Evolutionary conservation across 352 stramenopile genomes (phyloP).

Genomic region (Globisporangium perplexum): DNA sequence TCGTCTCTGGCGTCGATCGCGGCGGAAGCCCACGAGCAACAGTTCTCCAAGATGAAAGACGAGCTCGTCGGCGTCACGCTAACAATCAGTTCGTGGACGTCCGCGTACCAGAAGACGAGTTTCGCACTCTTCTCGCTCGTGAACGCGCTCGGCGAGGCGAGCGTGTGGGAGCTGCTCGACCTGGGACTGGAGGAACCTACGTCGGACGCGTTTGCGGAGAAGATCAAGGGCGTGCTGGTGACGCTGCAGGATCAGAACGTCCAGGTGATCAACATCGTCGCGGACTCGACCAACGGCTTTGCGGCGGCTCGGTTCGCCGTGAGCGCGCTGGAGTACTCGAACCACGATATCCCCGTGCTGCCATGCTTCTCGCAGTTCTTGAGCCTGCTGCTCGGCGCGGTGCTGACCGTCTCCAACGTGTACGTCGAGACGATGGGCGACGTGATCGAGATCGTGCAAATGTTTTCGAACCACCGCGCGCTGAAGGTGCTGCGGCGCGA

Average conservation of each 20-base stretch:
- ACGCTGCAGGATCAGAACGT: constrained; percentile 40
- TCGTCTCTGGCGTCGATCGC: constrained; percentile 20
- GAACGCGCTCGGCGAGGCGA: constrained; percentile 59
- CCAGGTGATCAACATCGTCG: constrained; percentile 69
- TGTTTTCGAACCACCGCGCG: constrained; percentile 54
- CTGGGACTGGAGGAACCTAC: constrained; percentile 35
- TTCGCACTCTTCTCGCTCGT: constrained; percentile 65
- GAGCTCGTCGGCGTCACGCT: constrained; percentile 56
- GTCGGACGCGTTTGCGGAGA: constrained; percentile 35
- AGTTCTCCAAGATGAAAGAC: constrained; percentile 53
- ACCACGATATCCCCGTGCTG: constrained; percentile 43
- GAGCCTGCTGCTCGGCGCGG: constrained; percentile 43
- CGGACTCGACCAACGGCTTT: constrained; percentile 36
- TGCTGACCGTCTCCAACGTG: constrained; percentile 47
- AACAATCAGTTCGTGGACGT: constrained; percentile 55
- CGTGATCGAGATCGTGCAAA: constrained; percentile 59
- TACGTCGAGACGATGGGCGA: constrained; percentile 55
- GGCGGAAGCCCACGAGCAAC: constrained; percentile 31
- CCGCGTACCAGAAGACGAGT: constrained; percentile 41
- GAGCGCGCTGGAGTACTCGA: constrained; percentile 26
- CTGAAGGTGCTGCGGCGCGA: constrained; percentile 53
- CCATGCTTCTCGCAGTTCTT: constrained; percentile 58
- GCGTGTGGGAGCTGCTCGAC: constrained; percentile 49
- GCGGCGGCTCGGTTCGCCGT: constrained; percentile 37
- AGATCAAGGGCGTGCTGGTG: constrained; percentile 41